A percentile compares a stretch with the other conserved stretches of the same genome.
phyloP scores from a whole-genome alignment of 2,329 filamentous ascomycete genomes.

The Chalaropsis ovoidea region DNA sequence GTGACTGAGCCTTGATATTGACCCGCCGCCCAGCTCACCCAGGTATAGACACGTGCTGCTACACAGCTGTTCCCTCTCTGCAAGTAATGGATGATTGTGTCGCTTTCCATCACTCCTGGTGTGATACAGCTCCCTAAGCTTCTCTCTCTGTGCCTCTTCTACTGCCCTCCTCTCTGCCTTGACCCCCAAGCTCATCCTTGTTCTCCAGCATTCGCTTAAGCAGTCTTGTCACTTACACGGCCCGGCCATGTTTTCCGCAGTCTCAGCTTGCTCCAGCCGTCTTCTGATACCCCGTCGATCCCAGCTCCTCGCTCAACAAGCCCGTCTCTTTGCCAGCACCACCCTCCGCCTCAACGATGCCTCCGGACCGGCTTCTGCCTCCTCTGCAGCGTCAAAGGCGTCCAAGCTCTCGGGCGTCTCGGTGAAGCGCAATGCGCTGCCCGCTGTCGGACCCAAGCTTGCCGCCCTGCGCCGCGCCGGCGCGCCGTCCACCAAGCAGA shows the following conservation, averaged over 20 bases:
- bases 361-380: background rate
- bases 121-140: background rate
- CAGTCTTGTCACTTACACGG: background rate
- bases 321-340: background rate
- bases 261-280: slow-evolving; percentile 1
- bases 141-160: background rate
- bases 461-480: slow-evolving; percentile 22
- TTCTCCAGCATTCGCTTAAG: slow-evolving; percentile 4
- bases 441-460: slow-evolving; percentile 17
- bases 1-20: background rate
- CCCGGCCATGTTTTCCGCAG: slow-evolving; percentile 7
- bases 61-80: too few species aligned
- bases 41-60: background rate
- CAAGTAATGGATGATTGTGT: slow-evolving; percentile 11
- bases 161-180: background rate
- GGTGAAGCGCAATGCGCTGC: slow-evolving; percentile 10
- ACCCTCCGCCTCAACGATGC: background rate
- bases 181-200: background rate
- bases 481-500: background rate
- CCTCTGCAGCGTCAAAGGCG: slow-evolving; percentile 2
- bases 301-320: background rate
- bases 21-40: background rate
- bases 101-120: slow-evolving; percentile 12
- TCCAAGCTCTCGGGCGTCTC: slow-evolving; percentile 12
- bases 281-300: background rate